phyloP scores from a whole-genome alignment of 352 stramenopile genomes.

The Phytophthora aleatoria region DNA sequence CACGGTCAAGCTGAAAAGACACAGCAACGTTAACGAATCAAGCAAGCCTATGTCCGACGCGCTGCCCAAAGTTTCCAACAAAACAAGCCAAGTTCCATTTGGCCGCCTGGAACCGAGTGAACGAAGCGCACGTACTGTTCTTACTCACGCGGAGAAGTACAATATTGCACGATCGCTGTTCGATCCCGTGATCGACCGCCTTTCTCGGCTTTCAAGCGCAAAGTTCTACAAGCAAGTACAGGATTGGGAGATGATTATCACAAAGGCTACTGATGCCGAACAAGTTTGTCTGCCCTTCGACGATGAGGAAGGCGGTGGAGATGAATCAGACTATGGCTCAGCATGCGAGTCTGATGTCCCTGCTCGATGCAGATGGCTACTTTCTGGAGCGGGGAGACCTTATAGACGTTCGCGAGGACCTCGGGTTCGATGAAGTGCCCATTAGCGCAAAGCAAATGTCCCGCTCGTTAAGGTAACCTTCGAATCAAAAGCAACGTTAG shows the following conservation, averaged over 20 bases:
- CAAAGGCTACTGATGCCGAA: neutral
- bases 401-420: too few species aligned
- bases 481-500: neutral
- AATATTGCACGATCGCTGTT: neutral
- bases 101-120: neutral
- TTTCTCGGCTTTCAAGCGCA: neutral
- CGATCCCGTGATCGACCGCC: neutral
- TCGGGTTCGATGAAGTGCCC: too few species aligned
- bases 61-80: neutral
- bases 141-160: neutral
- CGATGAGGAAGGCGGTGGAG: too few species aligned
- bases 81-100: constrained; percentile 1
- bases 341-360: too few species aligned
- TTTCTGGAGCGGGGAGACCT: too few species aligned
- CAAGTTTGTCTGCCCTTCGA: too few species aligned
- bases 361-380: too few species aligned
- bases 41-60: neutral
- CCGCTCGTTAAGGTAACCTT: too few species aligned
- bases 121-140: neutral
- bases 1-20: neutral
- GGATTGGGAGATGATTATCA: neutral
- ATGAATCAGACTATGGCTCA: too few species aligned
- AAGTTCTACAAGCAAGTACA: neutral
- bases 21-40: neutral
- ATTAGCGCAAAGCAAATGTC: too few species aligned